Percentiles rank a stretch among this genome's conserved stretches.
Evolutionary conservation across 179 eudicot genomes (phyloP).

Genomic region (Sideroxylon spinosum): DNA sequence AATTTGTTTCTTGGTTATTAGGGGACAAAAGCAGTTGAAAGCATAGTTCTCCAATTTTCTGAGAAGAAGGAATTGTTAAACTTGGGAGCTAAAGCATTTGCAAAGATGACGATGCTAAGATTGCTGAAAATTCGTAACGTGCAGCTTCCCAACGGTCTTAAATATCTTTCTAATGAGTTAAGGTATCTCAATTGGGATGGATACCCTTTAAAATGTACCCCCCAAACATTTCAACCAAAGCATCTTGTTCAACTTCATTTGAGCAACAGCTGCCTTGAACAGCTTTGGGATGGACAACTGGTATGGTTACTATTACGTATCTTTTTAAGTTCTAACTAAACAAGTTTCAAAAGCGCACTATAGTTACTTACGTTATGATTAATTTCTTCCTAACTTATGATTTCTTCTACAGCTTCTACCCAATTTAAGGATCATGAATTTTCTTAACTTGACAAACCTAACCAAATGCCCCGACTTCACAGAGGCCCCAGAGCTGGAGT

Average conservation of each 20-base stretch:
- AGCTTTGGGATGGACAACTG: too few species aligned
- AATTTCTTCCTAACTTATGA: neutral
- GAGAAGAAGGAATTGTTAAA: neutral
- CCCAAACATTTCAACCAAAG: neutral
- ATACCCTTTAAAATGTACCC: neutral
- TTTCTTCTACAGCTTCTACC: neutral
- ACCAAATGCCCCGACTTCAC: neutral
- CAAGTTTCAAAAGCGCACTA: too few species aligned
- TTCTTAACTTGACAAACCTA: neutral
- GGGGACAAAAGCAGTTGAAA: neutral
- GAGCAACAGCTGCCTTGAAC: neutral
- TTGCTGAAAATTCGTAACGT: neutral
- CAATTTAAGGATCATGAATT: neutral
- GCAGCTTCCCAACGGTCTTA: neutral
- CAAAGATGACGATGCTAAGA: neutral
- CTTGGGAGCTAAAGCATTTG: neutral
- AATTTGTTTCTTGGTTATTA: neutral
- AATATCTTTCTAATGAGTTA: too few species aligned
- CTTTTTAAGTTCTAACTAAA: too few species aligned
- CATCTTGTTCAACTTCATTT: neutral
- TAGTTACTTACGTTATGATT: too few species aligned
- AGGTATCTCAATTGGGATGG: too few species aligned
- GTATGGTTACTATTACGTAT: too few species aligned
- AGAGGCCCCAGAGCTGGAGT: neutral
- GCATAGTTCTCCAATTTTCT: neutral